Base-by-base conservation (phyloP, 805 yeast species). In the Saturnispora silvae region DNA sequence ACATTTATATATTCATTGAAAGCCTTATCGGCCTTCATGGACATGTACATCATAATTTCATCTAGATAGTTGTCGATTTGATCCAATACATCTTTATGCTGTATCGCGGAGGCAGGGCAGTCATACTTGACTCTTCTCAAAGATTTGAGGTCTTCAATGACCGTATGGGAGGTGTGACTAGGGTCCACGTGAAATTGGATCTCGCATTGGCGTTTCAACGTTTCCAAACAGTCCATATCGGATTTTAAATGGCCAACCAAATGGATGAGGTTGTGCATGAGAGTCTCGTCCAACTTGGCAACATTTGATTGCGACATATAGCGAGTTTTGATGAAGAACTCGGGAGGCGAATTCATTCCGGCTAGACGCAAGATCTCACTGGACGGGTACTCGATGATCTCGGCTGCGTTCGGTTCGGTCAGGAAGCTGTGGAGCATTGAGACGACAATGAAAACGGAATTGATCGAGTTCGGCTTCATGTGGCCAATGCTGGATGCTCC, bases 21-120 rank as follows among this genome's bases (percentile, higher is more conserved):
- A 34, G 68, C 72, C 0, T 41, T 36, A 22, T 71, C 65, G 47
- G 74, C 72, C 3, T 77, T 57, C 13, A 76, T 71, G 1, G 77
- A 70, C 7, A 72, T 32, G 48, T 59, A 74, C 27, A 65, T 53
- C 15, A 68, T 45, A 5, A 75, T 53, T 20, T 61, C 52, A 14
- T 64, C 68, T 33, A 68, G 54, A 27, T 54, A 53, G 2, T 42
- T 24, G 44, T 68, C 72, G 11, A 70, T 59, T 20, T 45, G 48
- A 5, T 50, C 53, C 15, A 63, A 45, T 3, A 60, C 34, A 4
- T 49, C 5, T 25, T 13, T 11, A 10, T 13, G n/a, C 5, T 10
- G 15, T 11, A 15, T 17, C 45, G 29, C 30, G 25, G 26, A 34
- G 13, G 30, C 13, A 5, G 8, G 20, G 9, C 40, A 45, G 14